phyloP scores from a whole-genome alignment of 2,329 filamentous ascomycete species.

The Teratosphaeria destructans region DNA sequence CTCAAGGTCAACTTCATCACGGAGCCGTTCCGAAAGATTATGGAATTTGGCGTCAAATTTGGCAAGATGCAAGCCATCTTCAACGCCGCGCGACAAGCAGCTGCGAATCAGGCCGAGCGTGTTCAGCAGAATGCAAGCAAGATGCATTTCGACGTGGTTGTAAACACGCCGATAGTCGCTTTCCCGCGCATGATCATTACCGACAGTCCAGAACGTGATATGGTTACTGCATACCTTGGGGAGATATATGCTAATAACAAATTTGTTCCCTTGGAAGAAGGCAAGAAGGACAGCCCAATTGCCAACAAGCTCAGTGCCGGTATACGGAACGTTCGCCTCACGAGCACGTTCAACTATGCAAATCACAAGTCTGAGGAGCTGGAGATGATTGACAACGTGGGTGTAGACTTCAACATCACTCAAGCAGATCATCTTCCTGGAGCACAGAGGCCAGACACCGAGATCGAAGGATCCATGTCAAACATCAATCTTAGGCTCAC shows the following conservation, averaged over 20 bases:
- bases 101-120: constrained; percentile 84
- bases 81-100: constrained; percentile 90
- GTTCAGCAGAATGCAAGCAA: constrained; percentile 82
- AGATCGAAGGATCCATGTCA: constrained; percentile 85
- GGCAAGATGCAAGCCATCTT: constrained; percentile 99
- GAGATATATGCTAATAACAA: constrained; percentile 96
- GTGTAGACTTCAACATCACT: constrained; percentile 83
- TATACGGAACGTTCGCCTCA: constrained; percentile 83
- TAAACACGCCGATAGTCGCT: constrained; percentile 92
- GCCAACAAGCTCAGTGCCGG: constrained; percentile 86
- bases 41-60: constrained; percentile 96
- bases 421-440: constrained; percentile 77
- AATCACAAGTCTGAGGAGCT: constrained; percentile 68
- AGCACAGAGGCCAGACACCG: constrained; percentile 73
- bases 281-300: constrained; percentile 52
- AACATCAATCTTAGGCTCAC: constrained; percentile 85
- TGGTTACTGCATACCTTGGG: constrained; percentile 84
- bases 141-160: constrained; percentile 85
- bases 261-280: constrained; percentile 76
- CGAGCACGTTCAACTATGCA: constrained; percentile 76
- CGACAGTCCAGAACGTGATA: constrained; percentile 62
- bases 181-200: constrained; percentile 72
- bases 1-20: constrained; percentile 96
- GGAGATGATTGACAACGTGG: constrained; percentile 94
- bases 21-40: constrained; percentile 95